Evolutionary conservation across 352 stramenopile species (phyloP), one percentile per base, ranked within the genome.

Genomic region (Labyrinthula sp.): DNA sequence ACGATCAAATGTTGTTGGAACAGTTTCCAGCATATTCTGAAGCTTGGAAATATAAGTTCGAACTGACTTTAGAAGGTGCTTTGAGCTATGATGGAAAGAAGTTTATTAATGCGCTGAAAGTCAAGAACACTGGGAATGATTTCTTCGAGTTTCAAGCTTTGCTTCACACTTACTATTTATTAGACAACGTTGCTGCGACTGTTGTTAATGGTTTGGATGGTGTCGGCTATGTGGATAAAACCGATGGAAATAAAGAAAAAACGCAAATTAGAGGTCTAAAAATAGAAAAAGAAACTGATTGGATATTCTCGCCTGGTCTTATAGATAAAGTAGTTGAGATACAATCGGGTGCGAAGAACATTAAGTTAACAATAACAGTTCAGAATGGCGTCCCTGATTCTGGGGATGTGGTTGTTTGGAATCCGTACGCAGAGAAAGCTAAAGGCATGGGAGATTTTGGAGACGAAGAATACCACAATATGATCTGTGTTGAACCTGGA

Each of bases 401-500:
- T 18, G 73, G 61, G 38, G 77, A 89, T 54, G 66, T 66, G n/a
- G 79, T 93, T 10, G 72, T 91, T 22, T 91, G 78, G 79, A 91
- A 92, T 71, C 85, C 82, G 27, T 84, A 79, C 64, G 63, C 75
- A 29, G 71, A 80, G 34, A 95, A 94, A 59, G 75, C 81, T 24
- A 76, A 80, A 55, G 62, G 56, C 28, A 89, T 94, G 73, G 59
- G 59, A 39, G 82, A 95, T 64, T 93, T 94, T 65, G 77, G 67
- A 26, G 72, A 91, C 54, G 82, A 94, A 33, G 77, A 91, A 61
- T 92, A 89, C 57, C 45, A 75, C 33, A 67, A 72, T 23, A 94
- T 95, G 81, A 69, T 94, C 49, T 95, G 84, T 58, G 72, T 94
- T 30, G 82, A 95, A 61, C 82, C 83, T 7, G 82, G 82, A 14